Evolutionary conservation across 2,329 filamentous ascomycete genomes (phyloP).

Genomic region (Clonostachys chloroleuca): DNA sequence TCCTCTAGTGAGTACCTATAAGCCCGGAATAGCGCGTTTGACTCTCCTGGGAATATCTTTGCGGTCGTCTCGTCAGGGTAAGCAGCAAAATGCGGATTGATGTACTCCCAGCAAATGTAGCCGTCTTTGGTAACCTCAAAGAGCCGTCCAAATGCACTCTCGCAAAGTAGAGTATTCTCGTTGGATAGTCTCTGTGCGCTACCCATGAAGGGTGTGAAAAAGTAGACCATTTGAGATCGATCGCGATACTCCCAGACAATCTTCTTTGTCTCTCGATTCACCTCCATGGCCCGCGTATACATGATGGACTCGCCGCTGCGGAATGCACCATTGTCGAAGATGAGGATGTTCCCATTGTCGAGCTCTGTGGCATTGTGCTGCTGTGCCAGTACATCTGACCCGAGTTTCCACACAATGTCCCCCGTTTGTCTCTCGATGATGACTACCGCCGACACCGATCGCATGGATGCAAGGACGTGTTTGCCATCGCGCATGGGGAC

Average conservation of each 20-base stretch:
- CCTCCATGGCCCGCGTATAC: conserved; percentile 16
- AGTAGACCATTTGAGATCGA: conserved; percentile 16
- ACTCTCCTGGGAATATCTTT: conserved; percentile 17
- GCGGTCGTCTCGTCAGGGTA: conserved; percentile 15
- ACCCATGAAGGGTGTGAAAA: conserved; percentile 22
- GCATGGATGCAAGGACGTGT: conserved; percentile 17
- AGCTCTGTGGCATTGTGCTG: conserved; percentile 21
- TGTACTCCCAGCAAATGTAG: conserved; percentile 19
- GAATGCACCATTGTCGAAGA: conserved; percentile 21
- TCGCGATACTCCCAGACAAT: conserved; percentile 22
- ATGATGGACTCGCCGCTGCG: conserved; percentile 18
- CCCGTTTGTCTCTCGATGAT: conserved; percentile 17
- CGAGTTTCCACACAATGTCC: conserved; percentile 18
- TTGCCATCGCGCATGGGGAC: conserved; percentile 17
- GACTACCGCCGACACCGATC: conserved; percentile 17
- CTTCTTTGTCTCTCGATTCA: conserved; percentile 11
- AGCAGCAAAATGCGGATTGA: conserved; percentile 17
- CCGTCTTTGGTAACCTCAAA: conserved; percentile 18
- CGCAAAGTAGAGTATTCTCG: conserved; percentile 17
- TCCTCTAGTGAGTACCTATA: conserved; percentile 18
- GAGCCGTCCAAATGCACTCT: conserved; percentile 16
- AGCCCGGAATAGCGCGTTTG: conserved; percentile 17
- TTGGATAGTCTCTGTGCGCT: conserved; percentile 18
- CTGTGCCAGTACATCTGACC: conserved; percentile 13
- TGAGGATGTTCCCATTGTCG: conserved; percentile 20